phyloP scores from a whole-genome alignment of 257 asterid genomes.

The Forsythia viridissima region DNA sequence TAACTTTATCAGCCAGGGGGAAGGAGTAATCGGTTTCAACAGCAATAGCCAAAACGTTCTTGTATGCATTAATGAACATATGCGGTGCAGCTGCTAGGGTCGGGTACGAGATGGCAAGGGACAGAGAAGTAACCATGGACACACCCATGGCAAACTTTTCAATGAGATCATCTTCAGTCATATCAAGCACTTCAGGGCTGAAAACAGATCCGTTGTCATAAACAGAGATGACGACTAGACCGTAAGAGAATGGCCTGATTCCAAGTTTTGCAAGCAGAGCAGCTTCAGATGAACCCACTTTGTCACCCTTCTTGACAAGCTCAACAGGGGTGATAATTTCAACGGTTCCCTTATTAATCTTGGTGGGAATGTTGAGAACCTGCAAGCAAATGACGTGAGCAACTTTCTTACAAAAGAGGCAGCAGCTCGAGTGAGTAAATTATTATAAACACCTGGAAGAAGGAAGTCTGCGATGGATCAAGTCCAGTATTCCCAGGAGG shows the following conservation, averaged over 20 bases:
- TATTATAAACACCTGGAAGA: slow-evolving; percentile 70
- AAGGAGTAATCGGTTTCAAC: slow-evolving; percentile 76
- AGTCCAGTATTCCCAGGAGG: slow-evolving; percentile 98
- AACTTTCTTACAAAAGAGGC: not conserved
- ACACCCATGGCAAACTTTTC: slow-evolving; percentile 79
- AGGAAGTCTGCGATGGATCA: slow-evolving; percentile 93
- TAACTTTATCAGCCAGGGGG: slow-evolving; percentile 87
- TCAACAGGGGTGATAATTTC: slow-evolving; percentile 97
- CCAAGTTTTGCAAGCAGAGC: slow-evolving; percentile 92
- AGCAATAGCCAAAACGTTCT: slow-evolving; percentile 74
- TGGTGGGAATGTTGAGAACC: slow-evolving; percentile 96
- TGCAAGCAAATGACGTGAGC: slow-evolving; percentile 12
- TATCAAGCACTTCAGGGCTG: slow-evolving; percentile 79
- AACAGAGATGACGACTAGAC: slow-evolving; percentile 64
- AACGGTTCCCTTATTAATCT: slow-evolving; percentile 98
- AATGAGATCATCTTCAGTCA: slow-evolving; percentile 82
- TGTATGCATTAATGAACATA: slow-evolving; percentile 82
- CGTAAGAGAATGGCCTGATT: slow-evolving; percentile 94
- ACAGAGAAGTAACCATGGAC: slow-evolving; percentile 67
- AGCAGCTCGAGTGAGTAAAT: not conserved
- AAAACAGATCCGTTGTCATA: slow-evolving; percentile 88
- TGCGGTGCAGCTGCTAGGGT: slow-evolving; percentile 91
- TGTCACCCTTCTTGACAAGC: slow-evolving; percentile 91
- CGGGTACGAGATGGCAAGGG: slow-evolving; percentile 78
- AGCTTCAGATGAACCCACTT: slow-evolving; percentile 97